Conservation (phyloP, 441 rosid genomes). For the Syzygium syzygioides region DNA sequence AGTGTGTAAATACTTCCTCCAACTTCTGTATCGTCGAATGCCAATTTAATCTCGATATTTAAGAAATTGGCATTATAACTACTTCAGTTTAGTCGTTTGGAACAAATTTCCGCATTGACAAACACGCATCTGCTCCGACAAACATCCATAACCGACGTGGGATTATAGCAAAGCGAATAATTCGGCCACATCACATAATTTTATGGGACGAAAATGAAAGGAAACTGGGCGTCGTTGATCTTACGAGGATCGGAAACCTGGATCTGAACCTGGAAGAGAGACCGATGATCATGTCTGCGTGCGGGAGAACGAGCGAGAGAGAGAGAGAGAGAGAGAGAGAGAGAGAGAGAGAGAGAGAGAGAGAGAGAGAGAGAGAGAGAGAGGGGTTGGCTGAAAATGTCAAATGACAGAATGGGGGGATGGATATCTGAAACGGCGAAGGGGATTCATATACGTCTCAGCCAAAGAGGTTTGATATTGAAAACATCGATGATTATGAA, state of each 20-base stretch:
- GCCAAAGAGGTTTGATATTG: background rate
- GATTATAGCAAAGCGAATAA: background rate
- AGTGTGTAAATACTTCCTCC: background rate
- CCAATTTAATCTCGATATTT: background rate
- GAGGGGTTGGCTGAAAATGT: background rate
- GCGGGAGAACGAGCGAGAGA: too few species aligned
- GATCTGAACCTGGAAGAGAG: background rate
- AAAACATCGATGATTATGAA: background rate
- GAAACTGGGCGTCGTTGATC: background rate
- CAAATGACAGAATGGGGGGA: background rate
- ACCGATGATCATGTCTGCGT: background rate
- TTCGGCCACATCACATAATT: background rate
- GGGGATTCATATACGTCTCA: background rate
- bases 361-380: too few species aligned
- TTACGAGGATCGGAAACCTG: background rate
- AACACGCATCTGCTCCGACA: background rate
- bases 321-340: background rate
- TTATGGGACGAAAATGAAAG: too few species aligned
- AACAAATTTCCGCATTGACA: background rate
- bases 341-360: too few species aligned
- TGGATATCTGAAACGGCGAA: background rate
- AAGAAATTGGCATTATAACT: background rate
- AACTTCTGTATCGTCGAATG: background rate
- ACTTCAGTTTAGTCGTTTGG: background rate
- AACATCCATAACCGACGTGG: background rate